Percentiles rank a stretch among this genome's conserved stretches.
Evolutionary conservation across 768 basidiomycete species (phyloP).

Genomic region (Trametes sanguinea): DNA sequence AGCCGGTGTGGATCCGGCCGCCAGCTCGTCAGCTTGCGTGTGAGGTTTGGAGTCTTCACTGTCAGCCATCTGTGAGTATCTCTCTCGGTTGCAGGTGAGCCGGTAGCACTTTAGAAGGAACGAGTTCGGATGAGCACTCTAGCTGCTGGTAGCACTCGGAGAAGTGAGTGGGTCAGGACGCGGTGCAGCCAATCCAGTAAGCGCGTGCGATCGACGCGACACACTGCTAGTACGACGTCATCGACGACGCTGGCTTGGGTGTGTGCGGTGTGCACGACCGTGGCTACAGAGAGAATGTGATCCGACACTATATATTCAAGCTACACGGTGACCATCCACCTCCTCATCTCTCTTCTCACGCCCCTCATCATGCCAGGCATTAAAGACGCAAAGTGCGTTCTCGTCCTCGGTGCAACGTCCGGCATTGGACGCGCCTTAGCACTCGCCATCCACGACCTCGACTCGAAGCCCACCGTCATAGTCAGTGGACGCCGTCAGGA

Average conservation of each 20-base stretch:
- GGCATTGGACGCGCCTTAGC: conserved; percentile 62
- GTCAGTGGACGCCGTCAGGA: conserved; percentile 53
- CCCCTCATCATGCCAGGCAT: conserved; percentile 35
- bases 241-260: too few relatives aligned
- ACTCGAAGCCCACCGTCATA: conserved; percentile 51
- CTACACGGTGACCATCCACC: not conserved
- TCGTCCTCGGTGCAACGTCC: conserved; percentile 58
- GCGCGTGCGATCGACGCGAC: not conserved
- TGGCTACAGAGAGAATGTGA: too few relatives aligned
- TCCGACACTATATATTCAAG: not conserved
- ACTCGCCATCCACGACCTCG: conserved; percentile 47
- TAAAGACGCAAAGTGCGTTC: conserved; percentile 49
- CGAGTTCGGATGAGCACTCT: too few relatives aligned
- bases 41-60: too few relatives aligned
- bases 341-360: not conserved
- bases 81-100: too few relatives aligned
- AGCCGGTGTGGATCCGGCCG: too few relatives aligned
- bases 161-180: not conserved
- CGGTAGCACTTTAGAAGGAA: too few relatives aligned
- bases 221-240: too few relatives aligned
- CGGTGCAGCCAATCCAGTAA: not conserved
- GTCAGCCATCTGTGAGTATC: too few relatives aligned
- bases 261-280: too few relatives aligned
- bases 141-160: not conserved
- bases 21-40: too few relatives aligned